Base-by-base conservation (phyloP, 1,139 yeast species). In the Scheffersomyces quercinus region DNA sequence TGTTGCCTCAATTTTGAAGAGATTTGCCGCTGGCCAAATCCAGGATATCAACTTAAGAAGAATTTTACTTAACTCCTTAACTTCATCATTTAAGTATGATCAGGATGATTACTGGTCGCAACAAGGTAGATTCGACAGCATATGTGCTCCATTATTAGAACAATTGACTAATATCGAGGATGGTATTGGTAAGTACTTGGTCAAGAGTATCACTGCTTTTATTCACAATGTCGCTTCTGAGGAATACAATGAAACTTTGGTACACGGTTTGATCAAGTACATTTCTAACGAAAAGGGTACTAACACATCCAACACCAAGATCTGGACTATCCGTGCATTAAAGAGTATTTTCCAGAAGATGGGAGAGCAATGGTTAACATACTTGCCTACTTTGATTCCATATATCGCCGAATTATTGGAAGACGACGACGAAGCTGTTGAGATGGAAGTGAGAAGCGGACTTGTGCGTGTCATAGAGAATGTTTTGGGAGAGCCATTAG, bases 71-170 rank as follows among this genome's bases (percentile, higher is more conserved):
- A 83, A 80, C 50, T 83, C 96, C 0, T 70, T 91, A 49, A 80
- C 84, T 1, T 76, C 88, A 1, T 84, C 96, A 2, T 89, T 91
- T 72, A 88, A 84, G 57, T 86, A 83, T 59, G 98, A 91, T 59
- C 88, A 86, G 59, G 96, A 87, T 55, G 98, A 93, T 59, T 93
- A 88, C 70, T 93, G 99, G 98, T 85, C 88, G 45, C 83, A 90
- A 41, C 86, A 85, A 47, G 82, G 88, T 34, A 81, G 98, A 62
- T 93, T 90, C 60, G 95, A 87, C 38, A 68, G 81, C 47, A 77
- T 90, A 33, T 77, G 83, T 15, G 70, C 64, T 29, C 79, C 86
- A 12, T 74, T 95, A 46, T 69, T 88, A 47, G 68, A 68, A 15
- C 97, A 90, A 67, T 72, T 91, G 48, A 59, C 69, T 7, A 79